Evolutionary conservation across 306 rosid species (phyloP), one percentile per base, ranked within the genome.

Genomic region (Crotalaria pallida): DNA sequence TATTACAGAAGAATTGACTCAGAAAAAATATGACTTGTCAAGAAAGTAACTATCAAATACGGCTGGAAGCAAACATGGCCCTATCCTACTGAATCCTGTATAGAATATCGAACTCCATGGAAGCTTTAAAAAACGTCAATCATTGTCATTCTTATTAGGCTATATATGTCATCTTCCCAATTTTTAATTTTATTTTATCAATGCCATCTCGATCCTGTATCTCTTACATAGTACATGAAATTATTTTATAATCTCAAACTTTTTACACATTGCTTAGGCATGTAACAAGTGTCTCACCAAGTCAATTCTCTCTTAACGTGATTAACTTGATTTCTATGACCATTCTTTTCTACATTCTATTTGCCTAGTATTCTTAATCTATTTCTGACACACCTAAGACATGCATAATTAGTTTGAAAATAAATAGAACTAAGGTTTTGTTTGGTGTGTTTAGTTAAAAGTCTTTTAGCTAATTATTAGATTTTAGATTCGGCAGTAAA

Each of bases 1-100:
- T 76, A 59, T 38, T 67, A 59, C 33, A 58, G 56, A 65, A 53
- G 34, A n/a, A 13, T 4, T n/a, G 19, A 58, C 48, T 67, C 45
- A 67, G 66, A 47, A 3, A 66, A 45, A 56, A 18, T 7, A 52
- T 61, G 3, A 26, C 5, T 2, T 2, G 21, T 50, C 34, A 40
- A 34, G 7, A n/a, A 67, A 2, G 58, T 10, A 48, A 48, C 26
- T 10, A 7, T 9, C 3, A 19, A 7, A 19, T 50, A 24, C 60
- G n/a, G 17, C 34, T 13, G 13, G 9, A 23, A 53, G 36, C 16
- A 11, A 23, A n/a, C n/a, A n/a, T n/a, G 10, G 26, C 34, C 15
- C 27, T 11, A n/a, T 24, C 6, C 36, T 24, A 24, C 18, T 12
- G 13, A 24, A 23, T 11, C 60, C 18, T 10, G n/a, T 22, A 23